Evolutionary conservation across 257 asterid species (phyloP).

Genomic region (Nicotiana noctiflora): DNA sequence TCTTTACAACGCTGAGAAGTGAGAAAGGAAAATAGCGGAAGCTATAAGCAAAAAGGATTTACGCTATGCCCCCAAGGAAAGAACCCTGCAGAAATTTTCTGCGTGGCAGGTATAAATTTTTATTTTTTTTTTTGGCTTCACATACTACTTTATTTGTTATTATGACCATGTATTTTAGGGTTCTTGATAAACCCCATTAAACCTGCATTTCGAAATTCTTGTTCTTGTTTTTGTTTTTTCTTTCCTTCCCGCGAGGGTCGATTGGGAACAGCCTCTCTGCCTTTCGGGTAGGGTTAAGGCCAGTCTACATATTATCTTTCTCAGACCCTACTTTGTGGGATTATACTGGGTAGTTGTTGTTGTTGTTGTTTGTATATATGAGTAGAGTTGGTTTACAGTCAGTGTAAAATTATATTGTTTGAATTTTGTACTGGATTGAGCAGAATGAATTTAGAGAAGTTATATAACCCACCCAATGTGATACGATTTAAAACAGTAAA

Average conservation of each 20-base stretch:
- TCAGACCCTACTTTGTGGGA: too few relatives aligned
- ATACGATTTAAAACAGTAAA: too few relatives aligned
- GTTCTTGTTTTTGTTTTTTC: too few relatives aligned
- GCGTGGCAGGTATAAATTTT: constrained; percentile 58
- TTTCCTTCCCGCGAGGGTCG: too few relatives aligned
- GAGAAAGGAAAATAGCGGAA: not conserved
- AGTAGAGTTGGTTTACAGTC: not conserved
- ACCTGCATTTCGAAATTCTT: not conserved
- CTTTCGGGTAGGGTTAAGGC: too few relatives aligned
- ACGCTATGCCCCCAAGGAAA: constrained; percentile 59
- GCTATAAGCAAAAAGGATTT: not conserved
- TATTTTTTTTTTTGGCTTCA: not conserved
- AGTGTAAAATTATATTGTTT: not conserved
- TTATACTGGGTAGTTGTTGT: too few relatives aligned
- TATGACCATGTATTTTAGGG: not conserved
- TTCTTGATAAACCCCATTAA: not conserved
- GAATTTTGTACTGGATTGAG: not conserved
- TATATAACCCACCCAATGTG: not conserved
- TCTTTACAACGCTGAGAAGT: not conserved
- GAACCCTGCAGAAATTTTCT: constrained; percentile 68
- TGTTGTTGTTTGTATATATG: not conserved
- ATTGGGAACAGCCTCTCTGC: too few relatives aligned
- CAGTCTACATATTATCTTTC: too few relatives aligned
- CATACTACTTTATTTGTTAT: not conserved
- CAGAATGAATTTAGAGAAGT: not conserved